Base-by-base conservation (phyloP, 2,329 filamentous ascomycete genomes). In the Fusarium vanettenii region DNA sequence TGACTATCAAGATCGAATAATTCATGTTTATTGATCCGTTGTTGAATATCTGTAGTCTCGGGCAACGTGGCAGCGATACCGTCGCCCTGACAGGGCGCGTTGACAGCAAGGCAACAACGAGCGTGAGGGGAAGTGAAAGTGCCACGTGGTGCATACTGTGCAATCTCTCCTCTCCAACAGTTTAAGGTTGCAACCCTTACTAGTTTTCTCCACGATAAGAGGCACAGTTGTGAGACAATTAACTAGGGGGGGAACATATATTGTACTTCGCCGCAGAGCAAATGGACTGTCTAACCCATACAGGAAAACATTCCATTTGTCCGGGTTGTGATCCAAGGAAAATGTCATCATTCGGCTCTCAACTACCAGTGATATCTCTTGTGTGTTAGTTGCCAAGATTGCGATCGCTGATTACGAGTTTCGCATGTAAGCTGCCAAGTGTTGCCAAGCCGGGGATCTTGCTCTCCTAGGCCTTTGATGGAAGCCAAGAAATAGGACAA, bases 361-460 rank as follows among this genome's bases (percentile, higher is more conserved):
- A 61, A 35, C 59, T 48, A 31, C 59, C 59, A 45, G 27, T 61
- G n/a, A 20, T 22, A 45, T 48, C 25, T 31, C 43, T 61, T 29
- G 27, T 14, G 27, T 31, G 59, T 25, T 50, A 29, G 35, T 35
- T 61, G 59, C 59, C 59, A 61, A 61, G 59, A 50, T 43, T 48
- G 59, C 10, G 59, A 61, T 61, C 59, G 59, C 22, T 45, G 52
- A 45, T 45, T 61, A 31, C 27, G 43, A 45, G 27, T 61, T 45
- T 61, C 59, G 43, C 16, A 50, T 61, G 39, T 45, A 45, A 61
- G 39, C 39, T 50, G 59, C 59, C 59, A 61, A 45, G 59, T 31
- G n/a, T 22, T 61, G 59, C 59, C 39, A 61, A 61, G 37, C 29
- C 48, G 48, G 48, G 25, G 48, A 29, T 52, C 48, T 45, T 31